These are phyloP conservation scores for Dictyophora rubrovolvata DNA, from an alignment of 768 basidiomycete species.

Conservation along the genomic window DNA sequence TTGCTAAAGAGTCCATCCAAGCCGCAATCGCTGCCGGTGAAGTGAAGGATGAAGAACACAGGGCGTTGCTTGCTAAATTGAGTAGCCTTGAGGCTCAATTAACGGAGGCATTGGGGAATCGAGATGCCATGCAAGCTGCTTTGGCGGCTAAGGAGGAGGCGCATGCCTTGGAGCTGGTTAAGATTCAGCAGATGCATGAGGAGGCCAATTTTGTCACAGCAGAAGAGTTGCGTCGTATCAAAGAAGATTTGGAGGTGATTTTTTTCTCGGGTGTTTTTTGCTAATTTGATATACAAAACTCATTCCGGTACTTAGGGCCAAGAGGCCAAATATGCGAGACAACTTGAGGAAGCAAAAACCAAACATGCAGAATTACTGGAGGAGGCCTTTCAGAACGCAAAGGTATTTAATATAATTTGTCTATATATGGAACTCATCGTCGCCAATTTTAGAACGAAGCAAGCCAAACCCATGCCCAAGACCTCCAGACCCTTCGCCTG, in stretches of 20 bases:
- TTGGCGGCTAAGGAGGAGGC: constrained; percentile 35
- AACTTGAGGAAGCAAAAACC: constrained; percentile 33
- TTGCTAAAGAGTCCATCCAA: constrained; percentile 37
- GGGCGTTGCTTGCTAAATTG: constrained; percentile 32
- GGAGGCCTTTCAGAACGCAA: constrained; percentile 65
- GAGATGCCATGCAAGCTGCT: constrained; percentile 39
- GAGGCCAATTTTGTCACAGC: constrained; percentile 39
- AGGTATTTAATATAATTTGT: constrained; percentile 34
- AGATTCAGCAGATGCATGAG: constrained; percentile 39
- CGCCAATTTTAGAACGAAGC: constrained; percentile 47
- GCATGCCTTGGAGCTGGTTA: constrained; percentile 39
- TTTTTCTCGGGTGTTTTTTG: constrained; percentile 1
- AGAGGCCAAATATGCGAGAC: constrained; percentile 51
- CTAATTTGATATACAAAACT: background rate
- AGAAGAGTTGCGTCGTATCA: constrained; percentile 46
- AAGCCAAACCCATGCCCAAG: constrained; percentile 53
- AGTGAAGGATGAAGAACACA: constrained; percentile 38
- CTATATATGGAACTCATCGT: background rate
- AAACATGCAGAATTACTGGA: constrained; percentile 14
- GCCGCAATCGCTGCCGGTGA: constrained; percentile 36
- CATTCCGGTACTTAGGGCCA: constrained; percentile 37
- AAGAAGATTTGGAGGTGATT: constrained; percentile 55
- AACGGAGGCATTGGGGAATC: constrained; percentile 30
- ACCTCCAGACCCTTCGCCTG: constrained; percentile 60
- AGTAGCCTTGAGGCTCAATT: constrained; percentile 40